Conservation (phyloP, 257 asterid species). For the Solanum chmielewskii region DNA sequence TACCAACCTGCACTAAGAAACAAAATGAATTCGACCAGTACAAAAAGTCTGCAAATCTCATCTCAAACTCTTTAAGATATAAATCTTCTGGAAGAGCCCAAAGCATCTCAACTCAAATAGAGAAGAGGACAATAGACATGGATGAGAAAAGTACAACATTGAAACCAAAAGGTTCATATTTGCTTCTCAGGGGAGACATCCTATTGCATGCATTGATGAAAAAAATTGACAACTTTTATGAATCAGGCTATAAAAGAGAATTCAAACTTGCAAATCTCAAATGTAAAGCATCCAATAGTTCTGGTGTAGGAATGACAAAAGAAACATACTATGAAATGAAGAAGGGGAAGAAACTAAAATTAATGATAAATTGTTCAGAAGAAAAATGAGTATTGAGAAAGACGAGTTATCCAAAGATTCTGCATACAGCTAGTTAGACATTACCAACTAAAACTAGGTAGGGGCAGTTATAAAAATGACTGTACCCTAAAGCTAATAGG, state of each 20-base stretch:
- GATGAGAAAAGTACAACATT: not conserved
- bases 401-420: not conserved
- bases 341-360: not conserved
- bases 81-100: not conserved
- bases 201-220: not conserved
- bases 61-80: not conserved
- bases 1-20: conserved; percentile 60
- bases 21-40: conserved; percentile 1
- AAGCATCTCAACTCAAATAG: not conserved
- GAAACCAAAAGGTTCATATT: not conserved
- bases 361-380: not conserved
- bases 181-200: not conserved
- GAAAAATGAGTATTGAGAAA: not conserved
- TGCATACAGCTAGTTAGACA: not conserved
- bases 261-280: not conserved
- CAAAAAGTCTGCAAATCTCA: not conserved
- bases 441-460: not conserved
- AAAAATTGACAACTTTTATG: not conserved
- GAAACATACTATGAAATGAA: not conserved
- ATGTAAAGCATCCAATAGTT: not conserved
- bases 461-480: not conserved
- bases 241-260: not conserved
- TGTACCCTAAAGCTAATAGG: not conserved
- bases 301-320: not conserved
- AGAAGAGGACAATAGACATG: not conserved